phyloP scores from a whole-genome alignment of 2,329 filamentous ascomycete genomes.

The Fusarium metavorans region DNA sequence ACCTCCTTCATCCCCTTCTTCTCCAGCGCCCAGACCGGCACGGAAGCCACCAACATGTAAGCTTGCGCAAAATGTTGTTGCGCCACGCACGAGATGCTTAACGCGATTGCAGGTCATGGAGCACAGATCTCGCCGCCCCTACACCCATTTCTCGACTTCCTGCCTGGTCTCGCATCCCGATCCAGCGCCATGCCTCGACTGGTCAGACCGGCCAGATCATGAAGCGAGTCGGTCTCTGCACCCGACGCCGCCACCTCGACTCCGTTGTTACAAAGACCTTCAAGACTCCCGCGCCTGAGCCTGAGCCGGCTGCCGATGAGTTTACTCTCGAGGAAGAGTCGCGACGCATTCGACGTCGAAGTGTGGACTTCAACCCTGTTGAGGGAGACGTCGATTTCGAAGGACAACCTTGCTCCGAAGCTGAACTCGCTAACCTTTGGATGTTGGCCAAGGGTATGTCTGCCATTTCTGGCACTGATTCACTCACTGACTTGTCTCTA shows the following conservation, averaged over 20 bases:
- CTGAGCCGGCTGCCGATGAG: conserved; percentile 5
- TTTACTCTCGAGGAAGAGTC: conserved; percentile 15
- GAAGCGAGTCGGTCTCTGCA: conserved; percentile 47
- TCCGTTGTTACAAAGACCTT: not conserved
- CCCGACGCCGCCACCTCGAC: not conserved
- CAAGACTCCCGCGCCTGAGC: not conserved
- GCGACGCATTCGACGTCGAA: conserved; percentile 24
- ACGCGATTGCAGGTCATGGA: conserved; percentile 41
- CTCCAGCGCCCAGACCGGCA: conserved; percentile 24
- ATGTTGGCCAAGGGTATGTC: conserved; percentile 49
- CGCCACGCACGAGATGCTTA: conserved; percentile 9
- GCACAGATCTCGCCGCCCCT: conserved; percentile 31
- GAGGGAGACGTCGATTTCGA: conserved; percentile 5
- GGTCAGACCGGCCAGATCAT: conserved; percentile 45
- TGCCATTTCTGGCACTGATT: not conserved
- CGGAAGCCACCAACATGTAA: conserved; percentile 31
- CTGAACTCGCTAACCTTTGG: conserved; percentile 15
- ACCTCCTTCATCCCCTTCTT: conserved; percentile 46
- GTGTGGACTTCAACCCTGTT: not conserved
- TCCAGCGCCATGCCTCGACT: conserved; percentile 40
- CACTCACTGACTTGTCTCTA: conserved; percentile 35
- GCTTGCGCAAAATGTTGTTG: conserved; percentile 9
- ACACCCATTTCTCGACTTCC: conserved; percentile 38
- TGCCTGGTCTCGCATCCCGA: conserved; percentile 49
- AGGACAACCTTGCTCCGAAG: conserved; percentile 18